Base-by-base conservation (phyloP, 2,329 filamentous ascomycete genomes). In the Aspergillus ruber region DNA sequence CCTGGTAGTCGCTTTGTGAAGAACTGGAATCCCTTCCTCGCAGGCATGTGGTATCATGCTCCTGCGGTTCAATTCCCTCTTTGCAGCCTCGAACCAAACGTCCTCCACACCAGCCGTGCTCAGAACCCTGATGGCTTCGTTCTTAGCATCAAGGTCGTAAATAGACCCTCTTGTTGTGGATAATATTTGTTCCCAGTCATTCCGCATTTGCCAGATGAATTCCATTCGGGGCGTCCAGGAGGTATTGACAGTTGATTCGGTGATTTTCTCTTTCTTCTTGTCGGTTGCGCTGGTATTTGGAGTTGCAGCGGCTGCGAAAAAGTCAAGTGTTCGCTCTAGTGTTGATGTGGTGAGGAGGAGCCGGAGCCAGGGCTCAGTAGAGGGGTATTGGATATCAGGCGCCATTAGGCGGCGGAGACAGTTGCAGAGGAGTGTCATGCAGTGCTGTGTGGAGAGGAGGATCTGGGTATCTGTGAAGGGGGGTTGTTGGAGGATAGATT, bases 281-380 rank as follows among this genome's bases (percentile, higher is more conserved):
- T 21, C 21, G 21, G 21, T 6, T 21, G 21, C 6, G 21, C 4
- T 21, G 21, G 21, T 21, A 21, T 21, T 6, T 21, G 21, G 5
- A 21, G 4, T 17, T n/a, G 58, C 48, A 2, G 56, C 48, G 6
- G 56, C 53, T 9, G 45, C 9, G 42, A 62, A 62, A 29, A 62
- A 60, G 7, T 52, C 27, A 4, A 61, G 45, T 17, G 61, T 48
- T 7, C 54, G 48, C 27, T 61, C 59, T 21, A 62, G 50, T 1
- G 59, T 62, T 5, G 58, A 61, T 1, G 54, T 60, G 2, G 55
- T 55, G n/a, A 61, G 57, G 41, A 62, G 59, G 1, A 62, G 48
- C 43, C 49, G 52, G 29, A 62, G 47, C 59, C 60, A 62, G 21
- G 46, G 54, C 44, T 58, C 55, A 6, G 58, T 53, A 1, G 58